Percentiles rank a stretch among this genome's conserved stretches.
Evolutionary conservation across 495 filamentous ascomycete genomes (phyloP).

Genomic region (Aspergillus cristatus): DNA sequence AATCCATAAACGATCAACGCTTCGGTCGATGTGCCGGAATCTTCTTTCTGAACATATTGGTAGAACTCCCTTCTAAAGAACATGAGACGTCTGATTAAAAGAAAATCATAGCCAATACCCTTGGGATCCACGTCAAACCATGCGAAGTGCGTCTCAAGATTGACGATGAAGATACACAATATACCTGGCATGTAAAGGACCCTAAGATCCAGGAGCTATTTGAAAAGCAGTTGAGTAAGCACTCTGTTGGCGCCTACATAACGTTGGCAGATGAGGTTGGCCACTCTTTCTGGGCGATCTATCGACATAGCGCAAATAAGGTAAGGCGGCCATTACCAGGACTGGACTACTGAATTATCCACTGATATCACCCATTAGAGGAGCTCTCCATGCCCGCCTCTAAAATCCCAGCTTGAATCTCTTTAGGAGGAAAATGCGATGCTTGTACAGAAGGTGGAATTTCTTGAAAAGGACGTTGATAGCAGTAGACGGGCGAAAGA

Average conservation of each 20-base stretch:
- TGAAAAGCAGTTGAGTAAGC: slow-evolving; percentile 4
- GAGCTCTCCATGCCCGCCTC: no score
- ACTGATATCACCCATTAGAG: no score
- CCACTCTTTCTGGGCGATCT: no score
- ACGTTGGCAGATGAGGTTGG: background rate
- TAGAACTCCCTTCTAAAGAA: background rate
- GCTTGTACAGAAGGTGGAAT: no score
- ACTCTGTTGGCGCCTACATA: slow-evolving; percentile 4
- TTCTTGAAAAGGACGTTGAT: no score
- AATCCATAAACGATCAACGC: slow-evolving; percentile 1
- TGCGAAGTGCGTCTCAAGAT: slow-evolving; percentile 1
- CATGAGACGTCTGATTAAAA: background rate
- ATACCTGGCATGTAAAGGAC: slow-evolving; percentile 1
- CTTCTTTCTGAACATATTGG: slow-evolving; percentile 4
- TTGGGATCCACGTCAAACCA: slow-evolving; percentile 1
- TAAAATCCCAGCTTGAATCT: no score
- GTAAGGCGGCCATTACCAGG: no score
- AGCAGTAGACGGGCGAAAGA: no score
- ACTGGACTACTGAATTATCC: no score
- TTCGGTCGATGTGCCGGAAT: slow-evolving; percentile 1
- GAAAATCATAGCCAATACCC: slow-evolving; percentile 1
- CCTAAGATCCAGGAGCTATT: slow-evolving; percentile 1
- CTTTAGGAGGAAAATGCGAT: no score
- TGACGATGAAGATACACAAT: background rate
- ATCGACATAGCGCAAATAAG: no score